phyloP scores from a whole-genome alignment of 164 flowering plant species.

The Piper betle region DNA sequence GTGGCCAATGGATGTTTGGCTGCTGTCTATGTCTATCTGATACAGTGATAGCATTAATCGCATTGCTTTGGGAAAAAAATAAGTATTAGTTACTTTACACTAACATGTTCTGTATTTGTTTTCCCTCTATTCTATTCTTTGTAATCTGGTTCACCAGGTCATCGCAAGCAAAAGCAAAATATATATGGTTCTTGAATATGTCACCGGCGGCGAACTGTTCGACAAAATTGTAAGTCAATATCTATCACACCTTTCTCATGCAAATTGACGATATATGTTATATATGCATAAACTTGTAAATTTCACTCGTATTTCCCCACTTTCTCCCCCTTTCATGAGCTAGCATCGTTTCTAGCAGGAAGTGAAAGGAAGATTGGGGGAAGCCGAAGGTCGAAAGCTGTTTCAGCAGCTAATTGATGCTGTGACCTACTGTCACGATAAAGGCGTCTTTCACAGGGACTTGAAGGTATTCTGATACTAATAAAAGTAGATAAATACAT shows the following conservation, averaged over 20 bases:
- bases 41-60: too few relatives aligned
- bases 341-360: constrained; percentile 23
- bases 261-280: background rate
- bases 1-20: too few relatives aligned
- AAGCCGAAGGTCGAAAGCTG: constrained; percentile 58
- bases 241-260: background rate
- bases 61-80: too few relatives aligned
- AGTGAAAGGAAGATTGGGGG: constrained; percentile 48
- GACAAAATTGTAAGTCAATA: constrained; percentile 62
- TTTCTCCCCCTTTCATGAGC: too few relatives aligned
- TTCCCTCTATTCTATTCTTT: background rate
- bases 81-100: too few relatives aligned
- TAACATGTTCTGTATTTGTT: too few relatives aligned
- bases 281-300: too few relatives aligned
- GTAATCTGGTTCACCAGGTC: constrained; percentile 31
- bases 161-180: constrained; percentile 88
- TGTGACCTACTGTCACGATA: constrained; percentile 79
- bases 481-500: too few relatives aligned
- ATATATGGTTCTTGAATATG: constrained; percentile 84
- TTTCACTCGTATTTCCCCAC: too few relatives aligned
- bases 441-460: constrained; percentile 88
- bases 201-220: constrained; percentile 78
- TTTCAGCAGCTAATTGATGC: constrained; percentile 89
- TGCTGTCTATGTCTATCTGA: too few relatives aligned
- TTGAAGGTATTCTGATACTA: constrained; percentile 42